Conservation (phyloP, 768 basidiomycete species). For the Phanerodontia chrysosporium region DNA sequence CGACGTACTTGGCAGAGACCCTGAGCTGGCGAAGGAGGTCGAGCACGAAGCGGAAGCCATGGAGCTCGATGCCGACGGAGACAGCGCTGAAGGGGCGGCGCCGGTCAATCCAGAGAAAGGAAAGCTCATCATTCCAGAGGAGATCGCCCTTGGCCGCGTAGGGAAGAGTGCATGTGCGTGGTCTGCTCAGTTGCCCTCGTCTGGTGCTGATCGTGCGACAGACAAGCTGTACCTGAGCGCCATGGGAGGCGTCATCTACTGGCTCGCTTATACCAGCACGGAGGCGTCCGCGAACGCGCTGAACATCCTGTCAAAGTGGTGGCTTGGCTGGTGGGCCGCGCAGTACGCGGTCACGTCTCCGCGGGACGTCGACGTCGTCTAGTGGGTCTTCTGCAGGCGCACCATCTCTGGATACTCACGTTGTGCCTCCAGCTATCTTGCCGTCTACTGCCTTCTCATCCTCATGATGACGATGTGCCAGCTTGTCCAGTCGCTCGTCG, state of each 20-base stretch:
- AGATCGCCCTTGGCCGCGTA: slow-evolving; percentile 56
- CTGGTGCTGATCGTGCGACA: slow-evolving; percentile 4
- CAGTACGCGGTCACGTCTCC: slow-evolving; percentile 32
- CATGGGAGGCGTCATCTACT: slow-evolving; percentile 23
- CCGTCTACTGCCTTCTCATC: slow-evolving; percentile 35
- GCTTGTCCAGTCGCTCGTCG: slow-evolving; percentile 29
- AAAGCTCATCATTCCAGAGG: slow-evolving; percentile 60
- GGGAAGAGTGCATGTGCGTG: slow-evolving; percentile 1
- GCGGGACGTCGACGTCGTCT: slow-evolving; percentile 28
- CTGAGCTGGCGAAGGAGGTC: slow-evolving; percentile 20
- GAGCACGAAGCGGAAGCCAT: slow-evolving; percentile 16
- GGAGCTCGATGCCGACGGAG: slow-evolving; percentile 21
- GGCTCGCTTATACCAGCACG: slow-evolving; percentile 22
- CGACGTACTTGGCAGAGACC: slow-evolving; percentile 39
- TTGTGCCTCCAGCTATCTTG: slow-evolving; percentile 40
- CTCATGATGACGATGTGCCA: slow-evolving; percentile 32
- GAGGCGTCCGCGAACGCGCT: slow-evolving; percentile 18
- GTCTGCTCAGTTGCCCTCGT: background rate
- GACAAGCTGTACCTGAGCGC: slow-evolving; percentile 27
- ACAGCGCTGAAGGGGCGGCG: background rate
- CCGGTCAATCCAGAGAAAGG: slow-evolving; percentile 15
- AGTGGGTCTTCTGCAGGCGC: slow-evolving; percentile 22
- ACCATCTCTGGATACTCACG: background rate
- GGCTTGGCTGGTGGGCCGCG: slow-evolving; percentile 40
- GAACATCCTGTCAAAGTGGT: slow-evolving; percentile 32